These are phyloP conservation scores for Cyberlindnera japonica DNA, from an alignment of 805 yeast genomes.

Conservation along the genomic window DNA sequence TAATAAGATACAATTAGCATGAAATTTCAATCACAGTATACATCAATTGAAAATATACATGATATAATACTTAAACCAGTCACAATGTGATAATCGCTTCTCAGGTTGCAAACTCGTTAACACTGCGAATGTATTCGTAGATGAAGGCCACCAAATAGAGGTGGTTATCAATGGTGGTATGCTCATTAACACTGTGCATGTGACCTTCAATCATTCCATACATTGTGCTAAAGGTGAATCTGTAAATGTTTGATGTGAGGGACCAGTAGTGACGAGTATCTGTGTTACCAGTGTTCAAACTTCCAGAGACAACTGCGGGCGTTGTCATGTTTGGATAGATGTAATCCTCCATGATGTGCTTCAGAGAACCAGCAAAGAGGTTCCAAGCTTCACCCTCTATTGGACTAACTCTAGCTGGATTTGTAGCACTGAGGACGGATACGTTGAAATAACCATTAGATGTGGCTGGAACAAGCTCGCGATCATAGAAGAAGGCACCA, in stretches of 20 bases:
- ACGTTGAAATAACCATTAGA: constrained; percentile 41
- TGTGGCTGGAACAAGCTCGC: constrained; percentile 16
- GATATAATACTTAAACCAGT: no score
- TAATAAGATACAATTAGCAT: no score
- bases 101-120: constrained; percentile 28
- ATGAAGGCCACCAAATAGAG: constrained; percentile 48
- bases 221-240: constrained; percentile 49
- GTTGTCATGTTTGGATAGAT: constrained; percentile 35
- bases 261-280: constrained; percentile 67
- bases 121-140: constrained; percentile 44
- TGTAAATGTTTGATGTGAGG: constrained; percentile 55
- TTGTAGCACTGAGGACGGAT: constrained; percentile 27
- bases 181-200: constrained; percentile 61
- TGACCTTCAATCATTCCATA: constrained; percentile 33
- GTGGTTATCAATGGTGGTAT: constrained; percentile 46
- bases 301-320: constrained; percentile 48
- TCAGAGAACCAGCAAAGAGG: constrained; percentile 56
- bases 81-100: no score
- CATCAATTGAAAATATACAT: no score
- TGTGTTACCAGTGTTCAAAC: constrained; percentile 64
- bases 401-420: constrained; percentile 56
- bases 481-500: constrained; percentile 12
- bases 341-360: constrained; percentile 57
- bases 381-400: constrained; percentile 45
- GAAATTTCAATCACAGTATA: no score